Evolutionary conservation across 2,329 filamentous ascomycete genomes (phyloP).

Genomic region (Diaporthe ilicicola): DNA sequence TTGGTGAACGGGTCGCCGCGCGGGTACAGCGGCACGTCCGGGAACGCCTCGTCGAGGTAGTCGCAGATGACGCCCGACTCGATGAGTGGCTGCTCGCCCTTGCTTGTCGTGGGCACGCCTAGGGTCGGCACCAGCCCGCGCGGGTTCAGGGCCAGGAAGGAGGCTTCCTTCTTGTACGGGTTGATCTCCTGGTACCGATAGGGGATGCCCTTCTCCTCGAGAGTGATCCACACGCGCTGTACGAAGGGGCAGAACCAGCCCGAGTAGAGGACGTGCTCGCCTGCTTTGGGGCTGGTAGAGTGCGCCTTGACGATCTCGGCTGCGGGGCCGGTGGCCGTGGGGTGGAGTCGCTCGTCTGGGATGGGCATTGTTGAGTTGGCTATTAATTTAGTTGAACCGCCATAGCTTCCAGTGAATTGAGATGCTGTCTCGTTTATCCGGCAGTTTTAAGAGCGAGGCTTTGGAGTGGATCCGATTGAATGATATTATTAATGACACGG

Average conservation of each 20-base stretch:
- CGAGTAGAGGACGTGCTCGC: conserved; percentile 60
- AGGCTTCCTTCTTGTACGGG: conserved; percentile 74
- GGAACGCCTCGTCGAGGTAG: conserved; percentile 76
- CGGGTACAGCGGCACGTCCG: conserved; percentile 62
- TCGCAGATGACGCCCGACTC: conserved; percentile 77
- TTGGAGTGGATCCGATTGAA: too few relatives aligned
- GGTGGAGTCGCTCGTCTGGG: conserved; percentile 45
- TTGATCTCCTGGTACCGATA: conserved; percentile 81
- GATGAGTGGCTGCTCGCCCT: conserved; percentile 64
- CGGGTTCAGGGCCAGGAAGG: conserved; percentile 74
- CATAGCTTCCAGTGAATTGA: too few relatives aligned
- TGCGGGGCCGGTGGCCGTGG: conserved; percentile 58
- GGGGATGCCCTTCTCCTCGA: conserved; percentile 74
- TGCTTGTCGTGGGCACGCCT: conserved; percentile 48
- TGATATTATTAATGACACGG: conserved; percentile 2
- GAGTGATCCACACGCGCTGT: conserved; percentile 74
- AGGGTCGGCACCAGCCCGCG: conserved; percentile 78
- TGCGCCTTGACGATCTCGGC: conserved; percentile 48
- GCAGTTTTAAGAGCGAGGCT: too few relatives aligned
- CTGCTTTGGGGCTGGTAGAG: conserved; percentile 46
- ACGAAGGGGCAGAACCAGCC: conserved; percentile 77
- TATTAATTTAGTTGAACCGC: background rate
- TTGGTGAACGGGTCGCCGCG: conserved; percentile 65
- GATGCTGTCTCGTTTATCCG: too few relatives aligned
- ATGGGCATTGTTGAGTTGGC: conserved; percentile 42